Conservation (phyloP, 2,329 filamentous ascomycete species). For the Fusarium tuaranense region DNA sequence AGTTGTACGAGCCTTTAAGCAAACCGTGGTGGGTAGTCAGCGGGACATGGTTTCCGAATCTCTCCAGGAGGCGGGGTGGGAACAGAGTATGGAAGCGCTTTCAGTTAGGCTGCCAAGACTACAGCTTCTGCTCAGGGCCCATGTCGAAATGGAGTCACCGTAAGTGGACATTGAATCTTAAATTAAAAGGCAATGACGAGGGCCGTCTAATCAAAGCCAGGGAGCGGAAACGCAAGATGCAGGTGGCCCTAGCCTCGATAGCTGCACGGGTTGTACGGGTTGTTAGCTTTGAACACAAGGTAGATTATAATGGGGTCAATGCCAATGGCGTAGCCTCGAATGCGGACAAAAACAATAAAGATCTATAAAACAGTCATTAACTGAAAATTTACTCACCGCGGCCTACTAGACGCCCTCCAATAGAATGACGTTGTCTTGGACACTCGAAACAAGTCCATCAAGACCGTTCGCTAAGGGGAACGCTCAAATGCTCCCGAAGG, state of each 20-base stretch:
- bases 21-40: neutral
- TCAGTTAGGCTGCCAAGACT: neutral
- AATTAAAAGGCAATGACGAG: neutral
- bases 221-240: neutral
- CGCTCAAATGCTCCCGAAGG: neutral
- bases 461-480: neutral
- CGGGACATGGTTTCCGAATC: neutral
- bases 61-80: neutral
- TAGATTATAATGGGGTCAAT: neutral
- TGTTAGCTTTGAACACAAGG: neutral
- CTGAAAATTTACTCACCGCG: neutral
- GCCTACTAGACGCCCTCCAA: neutral
- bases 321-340: neutral
- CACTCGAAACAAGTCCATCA: neutral
- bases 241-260: neutral
- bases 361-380: neutral
- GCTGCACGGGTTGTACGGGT: neutral
- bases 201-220: neutral
- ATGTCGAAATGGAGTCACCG: neutral
- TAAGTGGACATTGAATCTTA: neutral
- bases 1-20: neutral
- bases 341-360: neutral
- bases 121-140: neutral
- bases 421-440: neutral
- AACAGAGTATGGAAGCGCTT: neutral